These are phyloP conservation scores for Diplodia corticola DNA, from an alignment of 2,329 filamentous ascomycete species.

Conservation along the genomic window DNA sequence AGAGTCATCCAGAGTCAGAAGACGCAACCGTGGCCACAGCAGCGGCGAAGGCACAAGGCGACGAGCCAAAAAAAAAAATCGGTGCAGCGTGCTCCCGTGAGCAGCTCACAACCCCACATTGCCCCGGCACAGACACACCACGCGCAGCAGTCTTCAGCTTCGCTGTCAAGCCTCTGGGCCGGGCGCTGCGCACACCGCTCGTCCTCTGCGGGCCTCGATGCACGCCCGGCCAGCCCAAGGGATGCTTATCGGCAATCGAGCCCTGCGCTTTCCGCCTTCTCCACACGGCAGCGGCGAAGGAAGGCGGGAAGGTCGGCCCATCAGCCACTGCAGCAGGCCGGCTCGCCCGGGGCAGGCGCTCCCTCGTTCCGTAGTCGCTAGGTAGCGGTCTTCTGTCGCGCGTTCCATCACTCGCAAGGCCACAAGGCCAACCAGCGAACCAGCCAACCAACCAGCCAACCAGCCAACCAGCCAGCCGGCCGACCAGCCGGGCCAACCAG, in stretches of 20 bases:
- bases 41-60: background rate
- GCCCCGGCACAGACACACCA: slow-evolving; percentile 11
- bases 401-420: slow-evolving; percentile 17
- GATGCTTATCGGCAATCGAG: slow-evolving; percentile 14
- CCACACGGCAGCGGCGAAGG: slow-evolving; percentile 5
- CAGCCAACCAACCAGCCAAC: background rate
- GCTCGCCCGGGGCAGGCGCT: background rate
- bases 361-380: background rate
- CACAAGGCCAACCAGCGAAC: slow-evolving; percentile 12
- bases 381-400: too few species aligned
- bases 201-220: background rate
- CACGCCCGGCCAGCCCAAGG: background rate
- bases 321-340: background rate
- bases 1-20: background rate
- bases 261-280: background rate
- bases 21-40: background rate
- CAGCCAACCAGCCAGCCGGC: background rate
- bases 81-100: slow-evolving; percentile 3
- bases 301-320: slow-evolving; percentile 10
- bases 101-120: slow-evolving; percentile 3
- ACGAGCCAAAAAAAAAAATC: slow-evolving; percentile 1
- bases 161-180: slow-evolving; percentile 14
- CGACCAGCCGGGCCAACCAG: background rate
- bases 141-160: slow-evolving; percentile 16
- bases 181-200: slow-evolving; percentile 20